These are phyloP conservation scores for Capsicum baccatum DNA, from an alignment of 257 asterid species.

Conservation along the genomic window DNA sequence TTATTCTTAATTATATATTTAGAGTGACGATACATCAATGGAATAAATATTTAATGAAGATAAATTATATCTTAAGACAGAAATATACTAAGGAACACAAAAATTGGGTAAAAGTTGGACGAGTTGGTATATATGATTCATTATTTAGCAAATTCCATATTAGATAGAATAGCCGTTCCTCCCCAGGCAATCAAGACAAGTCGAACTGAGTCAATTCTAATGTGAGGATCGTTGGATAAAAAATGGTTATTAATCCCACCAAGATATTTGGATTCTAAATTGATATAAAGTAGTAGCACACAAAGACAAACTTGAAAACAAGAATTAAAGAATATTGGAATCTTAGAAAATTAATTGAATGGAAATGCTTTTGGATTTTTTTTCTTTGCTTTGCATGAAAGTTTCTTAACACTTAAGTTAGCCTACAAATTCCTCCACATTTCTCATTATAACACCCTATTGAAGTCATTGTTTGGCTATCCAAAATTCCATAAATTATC, in stretches of 20 bases:
- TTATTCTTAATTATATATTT: too few relatives aligned
- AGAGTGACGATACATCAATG: too few relatives aligned
- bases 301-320: not conserved
- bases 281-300: not conserved
- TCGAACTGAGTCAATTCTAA: too few relatives aligned
- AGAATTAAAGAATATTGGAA: conserved; percentile 22
- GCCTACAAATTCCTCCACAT: conserved; percentile 2
- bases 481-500: not conserved
- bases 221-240: too few relatives aligned
- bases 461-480: not conserved
- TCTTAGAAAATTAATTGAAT: conserved; percentile 24
- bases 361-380: not conserved
- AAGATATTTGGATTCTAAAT: not conserved
- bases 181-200: too few relatives aligned
- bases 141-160: too few relatives aligned
- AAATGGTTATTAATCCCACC: not conserved
- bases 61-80: too few relatives aligned
- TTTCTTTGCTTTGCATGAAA: conserved; percentile 28
- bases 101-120: too few relatives aligned
- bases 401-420: conserved; percentile 25
- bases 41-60: too few relatives aligned
- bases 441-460: not conserved
- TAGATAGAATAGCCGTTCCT: too few relatives aligned
- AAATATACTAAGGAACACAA: too few relatives aligned
- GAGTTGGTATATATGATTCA: too few relatives aligned